These are phyloP conservation scores for Aureobasidium musti DNA, from an alignment of 2,329 filamentous ascomycete genomes.

Conservation along the genomic window DNA sequence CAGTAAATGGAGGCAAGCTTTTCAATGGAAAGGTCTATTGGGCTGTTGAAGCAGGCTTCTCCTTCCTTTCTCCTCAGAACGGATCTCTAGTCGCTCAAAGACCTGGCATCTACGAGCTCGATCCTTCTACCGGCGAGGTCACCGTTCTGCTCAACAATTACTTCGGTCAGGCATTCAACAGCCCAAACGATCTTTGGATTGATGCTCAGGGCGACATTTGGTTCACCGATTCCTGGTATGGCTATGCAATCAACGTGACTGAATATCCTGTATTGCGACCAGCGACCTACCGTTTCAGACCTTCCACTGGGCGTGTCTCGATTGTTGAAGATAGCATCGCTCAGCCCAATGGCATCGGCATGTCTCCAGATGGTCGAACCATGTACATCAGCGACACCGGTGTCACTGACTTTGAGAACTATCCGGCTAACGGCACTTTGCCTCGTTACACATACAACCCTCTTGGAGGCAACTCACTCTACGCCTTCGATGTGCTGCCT, in stretches of 20 bases:
- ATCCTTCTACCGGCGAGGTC: slow-evolving; percentile 50
- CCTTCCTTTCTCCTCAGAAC: slow-evolving; percentile 35
- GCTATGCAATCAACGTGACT: slow-evolving; percentile 32
- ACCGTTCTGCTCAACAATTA: slow-evolving; percentile 50
- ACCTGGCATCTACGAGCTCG: slow-evolving; percentile 42
- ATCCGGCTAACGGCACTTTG: slow-evolving; percentile 8
- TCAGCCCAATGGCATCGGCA: slow-evolving; percentile 51
- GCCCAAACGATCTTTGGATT: slow-evolving; percentile 46
- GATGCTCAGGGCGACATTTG: slow-evolving; percentile 51
- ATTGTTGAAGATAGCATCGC: slow-evolving; percentile 48
- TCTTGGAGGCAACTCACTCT: slow-evolving; percentile 31
- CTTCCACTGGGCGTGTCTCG: slow-evolving; percentile 45
- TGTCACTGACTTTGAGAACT: slow-evolving; percentile 28
- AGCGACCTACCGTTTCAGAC: slow-evolving; percentile 48
- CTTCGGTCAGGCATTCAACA: slow-evolving; percentile 51
- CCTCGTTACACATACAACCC: slow-evolving; percentile 31
- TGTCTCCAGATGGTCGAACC: slow-evolving; percentile 48
- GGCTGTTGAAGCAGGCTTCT: slow-evolving; percentile 36
- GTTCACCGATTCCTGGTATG: slow-evolving; percentile 51
- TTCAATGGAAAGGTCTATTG: slow-evolving; percentile 47
- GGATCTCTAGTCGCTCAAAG: slow-evolving; percentile 42
- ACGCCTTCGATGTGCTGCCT: slow-evolving; percentile 33
- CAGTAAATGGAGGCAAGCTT: slow-evolving; percentile 48
- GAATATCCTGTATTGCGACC: slow-evolving; percentile 34
- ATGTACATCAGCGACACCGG: slow-evolving; percentile 52